phyloP scores from a whole-genome alignment of 352 stramenopile species.

The Phytophthora multivora region DNA sequence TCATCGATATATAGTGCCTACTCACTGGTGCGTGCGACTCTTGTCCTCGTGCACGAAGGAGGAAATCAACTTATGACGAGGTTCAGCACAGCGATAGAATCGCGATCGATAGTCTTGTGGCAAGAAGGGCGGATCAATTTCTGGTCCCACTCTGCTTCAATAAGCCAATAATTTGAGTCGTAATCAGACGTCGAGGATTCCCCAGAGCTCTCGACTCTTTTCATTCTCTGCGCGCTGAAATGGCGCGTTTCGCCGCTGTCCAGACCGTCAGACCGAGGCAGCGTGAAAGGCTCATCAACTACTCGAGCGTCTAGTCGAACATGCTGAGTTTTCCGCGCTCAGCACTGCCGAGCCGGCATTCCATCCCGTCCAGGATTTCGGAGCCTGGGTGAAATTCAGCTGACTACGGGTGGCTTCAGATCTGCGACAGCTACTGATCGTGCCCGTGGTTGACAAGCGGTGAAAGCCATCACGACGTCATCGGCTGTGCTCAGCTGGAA shows the following conservation, averaged over 20 bases:
- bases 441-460: background rate
- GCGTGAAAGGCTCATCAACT: background rate
- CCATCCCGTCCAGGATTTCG: background rate
- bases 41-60: constrained; percentile 2
- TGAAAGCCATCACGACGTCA: background rate
- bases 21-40: constrained; percentile 6
- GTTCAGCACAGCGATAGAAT: constrained; percentile 2
- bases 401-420: constrained; percentile 3
- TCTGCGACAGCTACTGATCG: constrained; percentile 10
- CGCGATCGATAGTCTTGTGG: constrained; percentile 7
- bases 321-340: background rate
- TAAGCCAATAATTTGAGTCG: constrained; percentile 23
- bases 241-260: background rate
- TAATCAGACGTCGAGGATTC: constrained; percentile 19
- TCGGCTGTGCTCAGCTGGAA: no score
- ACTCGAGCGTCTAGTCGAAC: no score
- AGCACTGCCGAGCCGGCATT: background rate
- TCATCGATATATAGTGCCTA: constrained; percentile 40
- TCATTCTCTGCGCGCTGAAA: background rate
- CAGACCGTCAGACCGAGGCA: background rate
- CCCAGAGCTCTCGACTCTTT: background rate
- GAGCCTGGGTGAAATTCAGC: background rate
- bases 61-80: constrained; percentile 12
- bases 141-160: constrained; percentile 13
- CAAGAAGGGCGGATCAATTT: constrained; percentile 8